Conservation (phyloP, 805 yeast genomes). For the Pichia rugopelliculosa region DNA sequence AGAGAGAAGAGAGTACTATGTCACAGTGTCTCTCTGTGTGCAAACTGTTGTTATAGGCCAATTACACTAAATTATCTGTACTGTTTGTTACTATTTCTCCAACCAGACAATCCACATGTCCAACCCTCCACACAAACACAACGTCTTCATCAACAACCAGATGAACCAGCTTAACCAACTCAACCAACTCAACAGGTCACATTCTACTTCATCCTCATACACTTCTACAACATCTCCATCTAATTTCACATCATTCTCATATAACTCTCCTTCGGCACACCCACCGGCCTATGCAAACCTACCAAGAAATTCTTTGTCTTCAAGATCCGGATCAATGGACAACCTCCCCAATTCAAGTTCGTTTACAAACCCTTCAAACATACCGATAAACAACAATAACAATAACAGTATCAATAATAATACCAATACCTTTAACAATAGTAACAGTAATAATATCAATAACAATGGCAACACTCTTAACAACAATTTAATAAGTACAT, state of each 20-base stretch:
- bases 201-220: conserved; percentile 19
- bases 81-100: no score
- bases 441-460: neutral
- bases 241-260: conserved; percentile 19
- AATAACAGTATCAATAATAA: neutral
- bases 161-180: neutral
- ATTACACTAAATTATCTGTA: neutral
- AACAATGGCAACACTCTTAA: neutral
- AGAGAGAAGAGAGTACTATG: no score
- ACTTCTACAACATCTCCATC: conserved; percentile 25
- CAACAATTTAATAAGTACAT: neutral
- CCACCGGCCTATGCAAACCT: conserved; percentile 22
- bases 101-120: neutral
- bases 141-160: neutral
- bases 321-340: conserved; percentile 23
- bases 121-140: neutral
- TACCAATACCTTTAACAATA: neutral
- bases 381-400: neutral
- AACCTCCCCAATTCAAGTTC: neutral
- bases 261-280: conserved; percentile 28
- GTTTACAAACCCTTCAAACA: neutral
- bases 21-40: no score
- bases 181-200: conserved; percentile 3
- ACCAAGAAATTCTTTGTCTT: conserved; percentile 21
- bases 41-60: no score